Conservation (phyloP, 2,329 filamentous ascomycete genomes). For the Trichoderma citrinoviride region DNA sequence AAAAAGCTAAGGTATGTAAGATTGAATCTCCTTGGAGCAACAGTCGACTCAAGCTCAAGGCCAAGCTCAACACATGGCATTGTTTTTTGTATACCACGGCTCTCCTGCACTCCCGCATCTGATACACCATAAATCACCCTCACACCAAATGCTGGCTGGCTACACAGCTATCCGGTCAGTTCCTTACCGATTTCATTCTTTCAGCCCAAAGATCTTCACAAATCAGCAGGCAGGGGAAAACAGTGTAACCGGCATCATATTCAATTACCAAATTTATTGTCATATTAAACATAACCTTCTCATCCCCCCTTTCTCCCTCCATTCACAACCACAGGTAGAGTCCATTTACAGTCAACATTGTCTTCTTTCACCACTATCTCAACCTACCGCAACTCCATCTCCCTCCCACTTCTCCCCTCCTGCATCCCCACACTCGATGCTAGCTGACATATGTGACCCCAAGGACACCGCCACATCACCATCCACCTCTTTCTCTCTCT, state of each 20-base stretch:
- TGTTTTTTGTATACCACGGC: too few relatives aligned
- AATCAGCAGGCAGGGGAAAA: background rate
- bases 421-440: background rate
- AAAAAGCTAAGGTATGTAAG: too few relatives aligned
- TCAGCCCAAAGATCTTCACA: background rate
- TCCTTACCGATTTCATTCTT: too few relatives aligned
- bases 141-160: too few relatives aligned
- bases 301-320: background rate
- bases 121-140: too few relatives aligned
- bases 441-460: background rate
- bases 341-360: background rate
- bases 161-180: too few relatives aligned
- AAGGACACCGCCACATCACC: slow-evolving; percentile 10
- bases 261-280: slow-evolving; percentile 17
- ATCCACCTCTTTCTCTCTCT: slow-evolving; percentile 15
- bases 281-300: slow-evolving; percentile 8
- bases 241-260: slow-evolving; percentile 9
- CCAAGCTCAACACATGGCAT: too few relatives aligned
- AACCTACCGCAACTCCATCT: background rate
- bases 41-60: too few relatives aligned
- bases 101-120: too few relatives aligned
- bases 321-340: background rate
- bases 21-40: too few relatives aligned
- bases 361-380: background rate
- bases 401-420: background rate